phyloP scores from a whole-genome alignment of 495 filamentous ascomycete species.

The Astrothelium subdiscretum region DNA sequence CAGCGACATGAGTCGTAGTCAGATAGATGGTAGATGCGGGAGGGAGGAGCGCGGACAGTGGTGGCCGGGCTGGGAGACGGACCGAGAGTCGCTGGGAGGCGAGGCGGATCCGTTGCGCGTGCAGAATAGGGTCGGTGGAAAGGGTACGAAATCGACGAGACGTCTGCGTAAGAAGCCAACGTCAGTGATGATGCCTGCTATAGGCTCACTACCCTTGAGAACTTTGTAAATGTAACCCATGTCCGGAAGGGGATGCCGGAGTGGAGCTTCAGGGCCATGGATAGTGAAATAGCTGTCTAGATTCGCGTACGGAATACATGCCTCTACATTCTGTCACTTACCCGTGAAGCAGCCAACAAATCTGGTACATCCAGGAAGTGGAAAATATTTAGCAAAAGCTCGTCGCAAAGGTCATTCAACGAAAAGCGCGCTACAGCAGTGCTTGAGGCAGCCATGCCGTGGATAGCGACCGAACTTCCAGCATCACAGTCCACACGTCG shows the following conservation, averaged over 20 bases:
- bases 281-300: background rate
- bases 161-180: constrained; percentile 4
- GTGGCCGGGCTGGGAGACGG: constrained; percentile 12
- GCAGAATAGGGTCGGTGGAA: constrained; percentile 18
- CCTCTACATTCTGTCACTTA: background rate
- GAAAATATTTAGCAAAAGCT: constrained; percentile 66
- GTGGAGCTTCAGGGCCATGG: background rate
- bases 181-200: background rate
- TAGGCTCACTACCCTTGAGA: constrained; percentile 8
- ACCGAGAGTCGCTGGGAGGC: constrained; percentile 8
- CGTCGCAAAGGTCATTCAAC: constrained; percentile 17
- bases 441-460: background rate
- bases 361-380: constrained; percentile 44
- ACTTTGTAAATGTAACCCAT: no score
- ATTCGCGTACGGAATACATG: background rate
- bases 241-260: no score
- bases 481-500: background rate
- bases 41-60: constrained; percentile 12
- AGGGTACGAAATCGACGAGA: constrained; percentile 12
- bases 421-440: background rate
- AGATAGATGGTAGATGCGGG: constrained; percentile 18
- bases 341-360: constrained; percentile 7
- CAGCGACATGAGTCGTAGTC: constrained; percentile 15
- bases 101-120: constrained; percentile 12
- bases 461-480: background rate